Evolutionary conservation across 306 rosid genomes (phyloP).

Genomic region (Fragaria nilgerrensis): DNA sequence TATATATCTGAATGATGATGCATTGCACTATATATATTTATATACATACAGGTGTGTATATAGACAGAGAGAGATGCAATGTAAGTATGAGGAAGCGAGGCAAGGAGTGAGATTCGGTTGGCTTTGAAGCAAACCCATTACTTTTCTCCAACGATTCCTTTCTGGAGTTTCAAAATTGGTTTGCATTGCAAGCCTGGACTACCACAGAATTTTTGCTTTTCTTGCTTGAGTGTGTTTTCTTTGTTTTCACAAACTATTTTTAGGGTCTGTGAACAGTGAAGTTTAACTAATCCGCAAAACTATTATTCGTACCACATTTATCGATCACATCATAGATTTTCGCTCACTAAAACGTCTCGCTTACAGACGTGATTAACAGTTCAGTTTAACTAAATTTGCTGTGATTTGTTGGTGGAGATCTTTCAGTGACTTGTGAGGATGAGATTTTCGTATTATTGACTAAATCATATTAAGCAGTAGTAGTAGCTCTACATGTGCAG

Average conservation of each 20-base stretch:
- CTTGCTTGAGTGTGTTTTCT: constrained; percentile 2
- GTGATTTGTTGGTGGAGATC: constrained; percentile 25
- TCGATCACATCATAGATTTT: background rate
- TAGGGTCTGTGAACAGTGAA: background rate
- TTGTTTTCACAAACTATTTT: background rate
- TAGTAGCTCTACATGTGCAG: constrained; percentile 41
- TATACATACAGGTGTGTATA: constrained; percentile 11
- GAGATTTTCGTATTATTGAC: constrained; percentile 11
- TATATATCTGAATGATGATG: background rate
- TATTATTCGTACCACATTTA: background rate
- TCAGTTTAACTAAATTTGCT: background rate
- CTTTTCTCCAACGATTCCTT: constrained; percentile 86
- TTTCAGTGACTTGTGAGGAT: constrained; percentile 30
- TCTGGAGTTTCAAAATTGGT: constrained; percentile 45
- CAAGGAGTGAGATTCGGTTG: constrained; percentile 95
- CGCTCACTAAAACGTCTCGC: constrained; percentile 4
- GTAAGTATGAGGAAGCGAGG: constrained; percentile 65
- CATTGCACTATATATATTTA: constrained; percentile 9
- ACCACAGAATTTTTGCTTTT: constrained; percentile 54
- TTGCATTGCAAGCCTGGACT: constrained; percentile 90
- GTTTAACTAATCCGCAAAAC: background rate
- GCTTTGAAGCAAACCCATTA: constrained; percentile 95
- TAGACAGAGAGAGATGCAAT: constrained; percentile 41
- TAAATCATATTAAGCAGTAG: constrained; percentile 19
- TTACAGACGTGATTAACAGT: background rate